These are phyloP conservation scores for Ascosphaera aggregata DNA, from an alignment of 2,329 filamentous ascomycete genomes.

Conservation along the genomic window DNA sequence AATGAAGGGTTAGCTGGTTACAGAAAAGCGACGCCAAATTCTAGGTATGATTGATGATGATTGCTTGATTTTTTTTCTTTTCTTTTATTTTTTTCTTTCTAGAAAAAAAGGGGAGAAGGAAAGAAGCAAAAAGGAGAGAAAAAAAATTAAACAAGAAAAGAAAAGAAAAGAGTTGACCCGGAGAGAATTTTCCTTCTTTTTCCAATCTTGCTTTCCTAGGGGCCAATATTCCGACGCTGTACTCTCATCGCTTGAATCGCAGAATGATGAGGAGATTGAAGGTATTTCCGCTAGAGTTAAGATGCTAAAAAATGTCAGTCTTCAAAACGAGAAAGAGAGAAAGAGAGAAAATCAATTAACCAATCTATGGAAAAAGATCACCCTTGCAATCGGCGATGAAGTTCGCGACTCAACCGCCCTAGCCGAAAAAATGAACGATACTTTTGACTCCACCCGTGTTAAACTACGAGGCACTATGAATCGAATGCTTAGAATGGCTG, in stretches of 20 bases:
- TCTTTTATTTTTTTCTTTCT: too few species aligned
- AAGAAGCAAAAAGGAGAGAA: too few species aligned
- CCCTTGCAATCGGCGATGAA: slow-evolving; percentile 79
- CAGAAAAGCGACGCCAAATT: slow-evolving; percentile 48
- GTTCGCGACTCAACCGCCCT: slow-evolving; percentile 75
- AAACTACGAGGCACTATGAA: slow-evolving; percentile 85
- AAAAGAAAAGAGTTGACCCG: too few species aligned
- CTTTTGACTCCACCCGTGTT: slow-evolving; percentile 65
- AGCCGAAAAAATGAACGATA: slow-evolving; percentile 87
- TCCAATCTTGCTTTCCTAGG: slow-evolving; percentile 21
- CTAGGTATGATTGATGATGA: slow-evolving; percentile 24
- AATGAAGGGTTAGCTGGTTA: slow-evolving; percentile 15
- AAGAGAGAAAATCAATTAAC: too few species aligned
- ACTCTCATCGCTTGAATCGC: slow-evolving; percentile 78
- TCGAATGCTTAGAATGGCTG: slow-evolving; percentile 86
- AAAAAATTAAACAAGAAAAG: background rate
- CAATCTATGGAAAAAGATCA: slow-evolving; percentile 36
- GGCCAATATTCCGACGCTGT: slow-evolving; percentile 88
- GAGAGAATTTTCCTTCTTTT: too few species aligned
- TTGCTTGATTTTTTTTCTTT: too few species aligned
- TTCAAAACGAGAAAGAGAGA: too few species aligned
- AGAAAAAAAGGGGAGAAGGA: too few species aligned
- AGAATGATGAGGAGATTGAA: slow-evolving; percentile 76
- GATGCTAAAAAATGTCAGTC: slow-evolving; percentile 45
- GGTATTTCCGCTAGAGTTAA: slow-evolving; percentile 81